A percentile compares a stretch with the other conserved stretches of the same genome.
phyloP scores from a whole-genome alignment of 2,329 filamentous ascomycete species.

The Balansia obtecta region DNA sequence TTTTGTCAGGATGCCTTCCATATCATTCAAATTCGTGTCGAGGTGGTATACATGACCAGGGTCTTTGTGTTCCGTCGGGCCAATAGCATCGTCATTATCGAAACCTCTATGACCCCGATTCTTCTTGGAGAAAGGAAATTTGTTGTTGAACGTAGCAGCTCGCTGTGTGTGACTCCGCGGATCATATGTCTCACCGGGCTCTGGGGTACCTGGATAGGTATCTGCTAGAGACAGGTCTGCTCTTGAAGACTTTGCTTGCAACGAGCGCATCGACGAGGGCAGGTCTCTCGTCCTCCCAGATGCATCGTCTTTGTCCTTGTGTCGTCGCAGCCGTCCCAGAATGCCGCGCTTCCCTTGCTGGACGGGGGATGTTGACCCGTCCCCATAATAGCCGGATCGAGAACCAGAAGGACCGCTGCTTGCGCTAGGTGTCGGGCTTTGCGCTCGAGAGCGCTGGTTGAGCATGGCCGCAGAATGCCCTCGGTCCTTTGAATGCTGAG shows the following conservation, averaged over 20 bases:
- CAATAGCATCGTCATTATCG: constrained; percentile 46
- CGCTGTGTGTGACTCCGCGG: constrained; percentile 17
- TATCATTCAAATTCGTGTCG: constrained; percentile 78
- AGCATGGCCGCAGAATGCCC: constrained; percentile 33
- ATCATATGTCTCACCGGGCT: constrained; percentile 19
- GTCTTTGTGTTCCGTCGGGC: constrained; percentile 45
- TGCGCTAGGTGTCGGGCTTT: constrained; percentile 71
- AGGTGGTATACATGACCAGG: constrained; percentile 58
- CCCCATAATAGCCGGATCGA: constrained; percentile 30
- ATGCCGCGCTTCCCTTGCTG: constrained; percentile 40
- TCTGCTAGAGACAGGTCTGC: constrained; percentile 30
- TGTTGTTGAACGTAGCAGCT: constrained; percentile 47
- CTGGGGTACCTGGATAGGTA: constrained; percentile 18
- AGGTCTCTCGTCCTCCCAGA: constrained; percentile 32
- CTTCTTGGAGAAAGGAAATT: constrained; percentile 50
- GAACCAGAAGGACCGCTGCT: constrained; percentile 43
- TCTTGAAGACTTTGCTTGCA: constrained; percentile 37
- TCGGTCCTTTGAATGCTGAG: constrained; percentile 38
- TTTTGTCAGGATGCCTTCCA: constrained; percentile 79
- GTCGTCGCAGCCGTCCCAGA: constrained; percentile 35
- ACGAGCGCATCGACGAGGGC: constrained; percentile 39
- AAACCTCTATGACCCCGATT: constrained; percentile 30
- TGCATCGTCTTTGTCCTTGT: constrained; percentile 43
- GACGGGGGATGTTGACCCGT: constrained; percentile 47
- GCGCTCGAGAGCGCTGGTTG: constrained; percentile 45